A percentile compares a stretch with the other conserved stretches of the same genome.
Conservation (phyloP, 257 asterid species). For the Jasminum sambac region DNA sequence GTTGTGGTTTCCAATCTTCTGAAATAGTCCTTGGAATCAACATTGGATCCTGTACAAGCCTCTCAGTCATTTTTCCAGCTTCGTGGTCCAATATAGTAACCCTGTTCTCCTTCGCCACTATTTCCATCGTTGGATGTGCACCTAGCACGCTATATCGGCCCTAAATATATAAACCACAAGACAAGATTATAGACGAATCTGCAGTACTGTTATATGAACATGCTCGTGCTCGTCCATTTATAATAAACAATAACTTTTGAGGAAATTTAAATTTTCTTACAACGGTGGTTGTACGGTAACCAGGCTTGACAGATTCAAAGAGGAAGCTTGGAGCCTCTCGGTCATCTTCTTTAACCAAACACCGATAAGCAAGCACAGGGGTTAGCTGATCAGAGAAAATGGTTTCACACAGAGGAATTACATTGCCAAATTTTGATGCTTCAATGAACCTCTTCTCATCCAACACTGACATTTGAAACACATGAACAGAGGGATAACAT, state of each 20-base stretch:
- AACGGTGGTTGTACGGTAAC: slow-evolving; percentile 54
- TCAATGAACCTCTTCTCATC: slow-evolving; percentile 61
- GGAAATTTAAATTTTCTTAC: slow-evolving; percentile 41
- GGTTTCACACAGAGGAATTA: slow-evolving; percentile 65
- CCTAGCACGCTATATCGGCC: slow-evolving; percentile 94
- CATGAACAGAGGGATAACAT: neutral
- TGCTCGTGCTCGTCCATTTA: neutral
- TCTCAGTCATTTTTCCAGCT: slow-evolving; percentile 42
- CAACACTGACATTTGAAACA: slow-evolving; percentile 38
- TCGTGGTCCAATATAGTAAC: slow-evolving; percentile 71
- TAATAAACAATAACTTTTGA: neutral
- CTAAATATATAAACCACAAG: slow-evolving; percentile 30
- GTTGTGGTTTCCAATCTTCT: slow-evolving; percentile 71
- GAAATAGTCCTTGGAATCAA: slow-evolving; percentile 62
- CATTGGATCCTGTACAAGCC: slow-evolving; percentile 72
- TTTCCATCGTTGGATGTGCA: slow-evolving; percentile 79
- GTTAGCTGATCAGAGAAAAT: slow-evolving; percentile 93
- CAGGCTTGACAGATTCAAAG: slow-evolving; percentile 87
- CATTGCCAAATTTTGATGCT: slow-evolving; percentile 61
- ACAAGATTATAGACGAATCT: slow-evolving; percentile 1
- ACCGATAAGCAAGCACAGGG: slow-evolving; percentile 91
- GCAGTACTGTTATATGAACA: neutral
- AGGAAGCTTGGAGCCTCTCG: slow-evolving; percentile 86
- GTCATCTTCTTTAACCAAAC: slow-evolving; percentile 91
- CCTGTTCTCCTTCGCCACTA: slow-evolving; percentile 69